Evolutionary conservation across 1,284 basidiomycete genomes (phyloP), one percentile per base, ranked within the genome.

Genomic region (Marasmius sp.): DNA sequence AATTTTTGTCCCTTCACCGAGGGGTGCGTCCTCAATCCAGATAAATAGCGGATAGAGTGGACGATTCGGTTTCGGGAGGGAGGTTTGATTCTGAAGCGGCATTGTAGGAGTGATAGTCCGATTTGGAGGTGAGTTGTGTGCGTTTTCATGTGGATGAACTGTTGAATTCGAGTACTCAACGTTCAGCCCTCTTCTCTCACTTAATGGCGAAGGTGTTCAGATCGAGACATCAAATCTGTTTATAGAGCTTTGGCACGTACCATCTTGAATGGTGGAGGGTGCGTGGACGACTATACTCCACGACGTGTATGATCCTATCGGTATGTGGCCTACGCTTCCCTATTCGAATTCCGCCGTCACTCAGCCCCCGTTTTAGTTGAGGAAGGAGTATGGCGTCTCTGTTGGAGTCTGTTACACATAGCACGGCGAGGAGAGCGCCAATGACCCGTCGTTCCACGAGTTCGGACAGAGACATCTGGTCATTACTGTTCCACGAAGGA

Each of bases 221-320:
- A 66, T 91, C 14, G 89, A 10, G 81, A 79, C 5, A 67, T 87
- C 16, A 79, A 84, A 9, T 89, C 88, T 9, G 72, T 72, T 4
- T 86, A 75, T 69, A 89, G 89, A 16, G 78, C 87, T 1, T 68
- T 90, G 12, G 61, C 56, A 56, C 27, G 61, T 36, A 33, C 16
- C n/a, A n/a, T n/a, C 16, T 3, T 22, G 33, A 57, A 16, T 43
- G 20, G 6, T 22, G 9, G 12, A 62, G 61, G 89, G 89, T 0
- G 65, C 82, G 9, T 91, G 89, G 89, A 87, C 88, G 1, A 91
- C 89, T 0, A 75, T 85, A 6, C 82, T 85, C 48, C 89, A 91
- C 63, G 86, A 89, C 34, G 62, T 58, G 1, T 80, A 80, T 39
- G 85, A 86, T 67, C 85, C 85, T 22, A 77, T 85, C 62, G 84